A percentile compares a stretch with the other conserved stretches of the same genome.
Conservation (phyloP, 345 rosid genomes). For the Melaleuca quinquenervia region DNA sequence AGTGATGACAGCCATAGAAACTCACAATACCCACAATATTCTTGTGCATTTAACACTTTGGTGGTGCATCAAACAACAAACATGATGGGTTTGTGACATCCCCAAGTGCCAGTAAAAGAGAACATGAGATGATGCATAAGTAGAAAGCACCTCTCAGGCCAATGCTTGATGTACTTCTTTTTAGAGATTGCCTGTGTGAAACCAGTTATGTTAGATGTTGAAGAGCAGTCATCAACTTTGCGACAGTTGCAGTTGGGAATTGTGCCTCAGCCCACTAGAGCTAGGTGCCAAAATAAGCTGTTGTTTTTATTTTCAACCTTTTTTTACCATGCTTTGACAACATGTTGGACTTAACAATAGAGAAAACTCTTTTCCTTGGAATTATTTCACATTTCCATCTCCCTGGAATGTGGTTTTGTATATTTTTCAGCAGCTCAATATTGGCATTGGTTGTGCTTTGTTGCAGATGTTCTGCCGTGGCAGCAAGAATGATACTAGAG, state of each 20-base stretch:
- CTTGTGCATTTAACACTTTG: not conserved
- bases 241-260: not conserved
- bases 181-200: not conserved
- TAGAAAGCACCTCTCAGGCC: not conserved
- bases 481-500: constrained; percentile 87
- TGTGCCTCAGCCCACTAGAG: not conserved
- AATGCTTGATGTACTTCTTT: too few relatives aligned
- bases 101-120: not conserved
- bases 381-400: not conserved
- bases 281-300: not conserved
- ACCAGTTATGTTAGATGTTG: not conserved
- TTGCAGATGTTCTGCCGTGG: constrained; percentile 95
- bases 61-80: not conserved
- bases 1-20: not conserved
- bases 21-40: not conserved
- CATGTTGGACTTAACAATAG: not conserved
- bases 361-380: not conserved
- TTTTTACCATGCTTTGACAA: not conserved
- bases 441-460: not conserved
- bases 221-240: not conserved
- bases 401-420: not conserved
- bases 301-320: not conserved
- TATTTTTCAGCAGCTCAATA: not conserved
- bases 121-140: not conserved
- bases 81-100: not conserved